A percentile compares a stretch with the other conserved stretches of the same genome.
phyloP scores from a whole-genome alignment of 768 basidiomycete genomes.

The Mycena polygramma region DNA sequence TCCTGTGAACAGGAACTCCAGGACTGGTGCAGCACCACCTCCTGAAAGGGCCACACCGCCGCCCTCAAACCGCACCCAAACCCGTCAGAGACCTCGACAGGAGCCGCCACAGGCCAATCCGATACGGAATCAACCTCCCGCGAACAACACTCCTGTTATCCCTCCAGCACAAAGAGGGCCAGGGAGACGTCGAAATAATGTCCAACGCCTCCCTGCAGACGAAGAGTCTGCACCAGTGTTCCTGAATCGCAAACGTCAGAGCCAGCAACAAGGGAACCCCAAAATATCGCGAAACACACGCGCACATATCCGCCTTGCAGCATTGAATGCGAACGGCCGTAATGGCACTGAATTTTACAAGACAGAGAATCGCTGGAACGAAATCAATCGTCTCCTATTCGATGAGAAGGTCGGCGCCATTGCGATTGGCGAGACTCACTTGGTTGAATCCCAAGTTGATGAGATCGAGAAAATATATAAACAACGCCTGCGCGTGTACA shows the following conservation, averaged over 20 bases:
- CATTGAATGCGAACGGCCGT: conserved; percentile 37
- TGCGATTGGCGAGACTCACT: conserved; percentile 34
- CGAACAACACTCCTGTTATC: too few relatives aligned
- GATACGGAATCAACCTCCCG: too few relatives aligned
- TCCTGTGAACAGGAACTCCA: too few relatives aligned
- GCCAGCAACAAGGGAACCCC: conserved; percentile 6
- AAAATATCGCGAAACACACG: conserved; percentile 14
- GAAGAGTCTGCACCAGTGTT: conserved; percentile 5
- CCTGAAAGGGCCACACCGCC: too few relatives aligned
- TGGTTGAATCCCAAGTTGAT: conserved; percentile 17
- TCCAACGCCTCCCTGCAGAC: not conserved
- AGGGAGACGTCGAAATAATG: not conserved
- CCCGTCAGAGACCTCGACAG: too few relatives aligned
- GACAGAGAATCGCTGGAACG: conserved; percentile 30
- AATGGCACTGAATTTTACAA: not conserved
- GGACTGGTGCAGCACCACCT: too few relatives aligned
- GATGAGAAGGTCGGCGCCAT: conserved; percentile 31
- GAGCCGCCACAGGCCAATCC: too few relatives aligned
- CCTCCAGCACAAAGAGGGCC: not conserved
- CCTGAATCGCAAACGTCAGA: not conserved
- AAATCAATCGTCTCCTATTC: conserved; percentile 29
- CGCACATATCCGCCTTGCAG: conserved; percentile 15
- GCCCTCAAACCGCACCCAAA: too few relatives aligned
- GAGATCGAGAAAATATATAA: conserved; percentile 8
- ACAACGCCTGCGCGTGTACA: conserved; percentile 14